Base-by-base conservation (phyloP, 2,329 filamentous ascomycete species). In the Colletotrichum cereale region DNA sequence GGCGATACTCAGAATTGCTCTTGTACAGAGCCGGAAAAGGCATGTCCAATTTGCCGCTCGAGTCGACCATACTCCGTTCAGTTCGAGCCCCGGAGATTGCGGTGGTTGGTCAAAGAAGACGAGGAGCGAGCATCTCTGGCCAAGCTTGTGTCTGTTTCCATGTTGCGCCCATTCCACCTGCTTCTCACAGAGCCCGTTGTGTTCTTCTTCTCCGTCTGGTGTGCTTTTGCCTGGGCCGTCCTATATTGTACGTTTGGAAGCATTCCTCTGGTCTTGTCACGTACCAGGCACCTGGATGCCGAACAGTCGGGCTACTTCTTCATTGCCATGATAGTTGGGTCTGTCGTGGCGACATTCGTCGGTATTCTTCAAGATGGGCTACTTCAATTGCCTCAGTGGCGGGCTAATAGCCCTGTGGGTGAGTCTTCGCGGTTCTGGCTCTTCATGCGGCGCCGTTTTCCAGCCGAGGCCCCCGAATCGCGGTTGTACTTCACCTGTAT, bases 171-270 rank as follows among this genome's bases (percentile, higher is more conserved):
- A 0, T 97, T 97, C 79, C 89, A 91, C 76, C 86, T 95, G 1
- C 88, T 95, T 21, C 83, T 91, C 74, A 95, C 92, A 0, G 93
- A 95, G 75, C 91, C 92, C 0, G 91, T 94, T 12, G 92, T 95
- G 18, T 94, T 95, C 81, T 94, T 89, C 84, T 98, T 98, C 83
- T 94, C 92, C 0, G 85, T 97, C 0, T 98, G 95, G 95, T 92
- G 95, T 0, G 88, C 93, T 0, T 98, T 98, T 80, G 91, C 91
- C 26, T 98, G 95, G 95, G 94, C 92, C 0, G 88, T 97, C 0
- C 87, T 98, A 0, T 98, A 97, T 80, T 84, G 97, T 24, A 94
- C 92, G 16, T 96, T 97, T 75, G 89, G 90, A 18, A 92, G 93
- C 1, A 89, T 97, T 6, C 93, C 95, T 0, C 86, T 96, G 5